Conservation (phyloP, 2,329 filamentous ascomycete species). For the Alternaria atra region DNA sequence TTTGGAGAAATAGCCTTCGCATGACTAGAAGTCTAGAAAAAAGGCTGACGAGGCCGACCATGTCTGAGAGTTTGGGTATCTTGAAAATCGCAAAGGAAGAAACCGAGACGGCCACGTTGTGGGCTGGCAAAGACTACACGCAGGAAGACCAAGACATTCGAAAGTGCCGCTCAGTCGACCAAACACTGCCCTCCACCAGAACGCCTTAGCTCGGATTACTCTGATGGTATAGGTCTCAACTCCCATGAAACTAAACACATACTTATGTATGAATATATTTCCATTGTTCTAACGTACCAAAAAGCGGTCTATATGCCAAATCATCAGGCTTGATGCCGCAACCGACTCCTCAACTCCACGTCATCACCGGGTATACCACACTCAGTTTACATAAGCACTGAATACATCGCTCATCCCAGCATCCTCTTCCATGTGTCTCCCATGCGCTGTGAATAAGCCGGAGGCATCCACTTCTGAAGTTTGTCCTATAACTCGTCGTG, state of each 20-base stretch:
- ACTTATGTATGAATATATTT: neutral
- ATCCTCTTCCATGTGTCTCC: neutral
- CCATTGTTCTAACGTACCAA: neutral
- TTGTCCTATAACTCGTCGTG: constrained; percentile 48
- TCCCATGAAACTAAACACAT: neutral
- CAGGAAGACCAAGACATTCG: no score
- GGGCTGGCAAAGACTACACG: no score
- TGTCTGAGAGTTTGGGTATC: no score
- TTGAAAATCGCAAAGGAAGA: no score
- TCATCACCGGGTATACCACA: constrained; percentile 7
- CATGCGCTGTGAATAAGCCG: neutral
- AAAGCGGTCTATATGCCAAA: neutral
- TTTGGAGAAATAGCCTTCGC: neutral
- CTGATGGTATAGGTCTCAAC: neutral
- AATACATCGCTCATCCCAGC: neutral
- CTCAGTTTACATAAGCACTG: neutral
- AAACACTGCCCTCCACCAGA: no score
- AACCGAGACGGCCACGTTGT: no score
- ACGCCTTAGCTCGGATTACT: no score
- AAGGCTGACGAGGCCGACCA: no score
- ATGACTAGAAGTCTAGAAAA: neutral
- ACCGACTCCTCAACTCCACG: constrained; percentile 6
- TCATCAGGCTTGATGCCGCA: neutral
- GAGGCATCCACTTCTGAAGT: neutral
- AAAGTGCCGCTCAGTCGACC: no score